These are phyloP conservation scores for Physcomitrellopsis africana DNA, from an alignment of 225 moss, liverwort and hornwort genomes.

Conservation along the genomic window DNA sequence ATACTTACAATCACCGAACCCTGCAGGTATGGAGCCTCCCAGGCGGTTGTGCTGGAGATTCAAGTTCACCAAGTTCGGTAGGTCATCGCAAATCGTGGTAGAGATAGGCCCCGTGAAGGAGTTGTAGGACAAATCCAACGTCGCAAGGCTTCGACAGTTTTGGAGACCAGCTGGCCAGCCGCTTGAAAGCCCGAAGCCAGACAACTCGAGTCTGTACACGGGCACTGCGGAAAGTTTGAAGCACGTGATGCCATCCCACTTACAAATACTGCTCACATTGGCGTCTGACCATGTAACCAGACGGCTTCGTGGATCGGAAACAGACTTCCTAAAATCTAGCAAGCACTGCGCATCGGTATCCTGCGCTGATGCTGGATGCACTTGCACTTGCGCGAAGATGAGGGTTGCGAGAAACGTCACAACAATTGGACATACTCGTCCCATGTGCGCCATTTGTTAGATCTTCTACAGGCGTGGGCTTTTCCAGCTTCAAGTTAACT, in stretches of 20 bases:
- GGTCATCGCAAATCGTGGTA: constrained; percentile 22
- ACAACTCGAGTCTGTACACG: constrained; percentile 32
- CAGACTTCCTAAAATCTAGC: constrained; percentile 37
- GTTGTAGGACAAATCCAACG: constrained; percentile 43
- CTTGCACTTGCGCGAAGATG: background rate
- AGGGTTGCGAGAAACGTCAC: constrained; percentile 12
- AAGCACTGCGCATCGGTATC: constrained; percentile 39
- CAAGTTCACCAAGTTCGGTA: constrained; percentile 49
- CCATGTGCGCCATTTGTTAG: constrained; percentile 17
- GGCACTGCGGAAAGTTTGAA: constrained; percentile 22
- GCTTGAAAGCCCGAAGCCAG: constrained; percentile 25
- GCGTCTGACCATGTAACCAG: constrained; percentile 28
- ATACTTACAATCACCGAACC: constrained; percentile 34
- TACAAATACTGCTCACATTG: constrained; percentile 26
- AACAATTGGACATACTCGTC: background rate
- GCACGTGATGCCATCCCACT: constrained; percentile 46
- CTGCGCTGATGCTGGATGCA: constrained; percentile 17
- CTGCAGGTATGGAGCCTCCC: constrained; percentile 36
- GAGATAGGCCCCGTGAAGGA: constrained; percentile 49
- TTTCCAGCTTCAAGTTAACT: background rate
- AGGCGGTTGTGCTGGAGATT: constrained; percentile 33
- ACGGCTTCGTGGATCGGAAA: constrained; percentile 31
- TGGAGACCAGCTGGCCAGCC: constrained; percentile 41
- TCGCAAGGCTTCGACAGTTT: constrained; percentile 27
- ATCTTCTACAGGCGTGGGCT: background rate